Percentiles rank a stretch among this genome's conserved stretches.
Conservation (phyloP, 2,329 filamentous ascomycete species). For the Colletotrichum sp. region DNA sequence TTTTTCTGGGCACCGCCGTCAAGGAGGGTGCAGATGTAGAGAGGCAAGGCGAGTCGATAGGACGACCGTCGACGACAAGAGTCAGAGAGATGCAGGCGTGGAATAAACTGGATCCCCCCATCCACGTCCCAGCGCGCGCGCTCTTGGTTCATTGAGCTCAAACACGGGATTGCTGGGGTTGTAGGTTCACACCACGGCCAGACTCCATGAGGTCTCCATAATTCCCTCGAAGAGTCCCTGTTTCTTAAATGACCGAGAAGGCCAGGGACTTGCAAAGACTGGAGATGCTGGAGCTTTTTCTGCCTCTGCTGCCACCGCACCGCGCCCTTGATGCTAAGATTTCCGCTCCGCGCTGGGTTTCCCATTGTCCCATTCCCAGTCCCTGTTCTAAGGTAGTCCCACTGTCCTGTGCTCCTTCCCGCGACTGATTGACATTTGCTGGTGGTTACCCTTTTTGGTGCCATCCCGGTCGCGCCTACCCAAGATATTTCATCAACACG, state of each 20-base stretch:
- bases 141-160: neutral
- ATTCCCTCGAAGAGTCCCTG: constrained; percentile 8
- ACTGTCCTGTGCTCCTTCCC: neutral
- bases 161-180: neutral
- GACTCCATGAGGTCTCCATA: neutral
- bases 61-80: neutral
- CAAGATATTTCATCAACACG: constrained; percentile 15
- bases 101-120: neutral
- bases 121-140: neutral
- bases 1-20: constrained; percentile 14
- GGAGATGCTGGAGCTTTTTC: neutral
- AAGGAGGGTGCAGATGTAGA: neutral
- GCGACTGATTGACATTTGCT: neutral
- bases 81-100: neutral
- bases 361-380: neutral
- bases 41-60: neutral
- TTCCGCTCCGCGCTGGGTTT: neutral
- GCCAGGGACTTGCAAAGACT: neutral
- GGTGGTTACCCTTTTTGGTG: neutral
- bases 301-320: neutral
- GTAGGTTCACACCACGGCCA: neutral
- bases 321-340: neutral
- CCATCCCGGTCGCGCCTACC: neutral
- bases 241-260: constrained; percentile 13
- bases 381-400: too few species aligned